Evolutionary conservation across 352 stramenopile species (phyloP).

Genomic region (Aphanomyces cochlioides): DNA sequence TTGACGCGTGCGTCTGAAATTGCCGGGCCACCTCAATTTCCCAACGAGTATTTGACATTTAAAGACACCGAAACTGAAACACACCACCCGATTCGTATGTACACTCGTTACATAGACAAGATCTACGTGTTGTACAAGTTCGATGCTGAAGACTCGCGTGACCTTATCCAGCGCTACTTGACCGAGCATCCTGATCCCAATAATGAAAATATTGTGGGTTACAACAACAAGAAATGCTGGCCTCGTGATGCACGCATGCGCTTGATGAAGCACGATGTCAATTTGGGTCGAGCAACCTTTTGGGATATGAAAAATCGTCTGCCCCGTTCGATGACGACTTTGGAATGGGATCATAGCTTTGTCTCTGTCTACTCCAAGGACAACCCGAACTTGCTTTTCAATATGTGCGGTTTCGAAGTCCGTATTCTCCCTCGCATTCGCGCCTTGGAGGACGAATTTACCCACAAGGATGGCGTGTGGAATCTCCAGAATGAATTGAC

Average conservation of each 20-base stretch:
- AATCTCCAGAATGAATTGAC: conserved; percentile 99
- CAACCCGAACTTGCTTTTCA: conserved; percentile 99
- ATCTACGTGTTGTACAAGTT: conserved; percentile 99
- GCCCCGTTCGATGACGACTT: conserved; percentile 96
- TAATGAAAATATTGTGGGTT: conserved; percentile 99
- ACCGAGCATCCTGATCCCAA: conserved; percentile 99
- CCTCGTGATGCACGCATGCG: conserved; percentile 98
- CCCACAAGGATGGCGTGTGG: conserved; percentile 99
- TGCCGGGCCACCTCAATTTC: conserved; percentile 93
- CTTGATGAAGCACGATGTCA: conserved; percentile 99
- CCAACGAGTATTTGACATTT: conserved; percentile 99
- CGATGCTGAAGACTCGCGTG: conserved; percentile 95
- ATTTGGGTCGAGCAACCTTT: conserved; percentile 98
- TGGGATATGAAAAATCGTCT: conserved; percentile 99
- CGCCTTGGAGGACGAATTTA: conserved; percentile 88
- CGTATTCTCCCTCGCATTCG: conserved; percentile 91
- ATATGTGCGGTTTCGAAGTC: conserved; percentile 99
- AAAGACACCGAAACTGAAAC: conserved; percentile 97
- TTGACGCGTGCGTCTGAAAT: conserved; percentile 98
- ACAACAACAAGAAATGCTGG: conserved; percentile 99
- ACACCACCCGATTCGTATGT: conserved; percentile 98
- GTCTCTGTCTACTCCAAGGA: conserved; percentile 99
- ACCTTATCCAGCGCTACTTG: conserved; percentile 99
- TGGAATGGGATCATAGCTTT: conserved; percentile 99
- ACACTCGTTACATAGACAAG: conserved; percentile 99